phyloP scores from a whole-genome alignment of 2,329 filamentous ascomycete species.

The Talaromyces sp. region DNA sequence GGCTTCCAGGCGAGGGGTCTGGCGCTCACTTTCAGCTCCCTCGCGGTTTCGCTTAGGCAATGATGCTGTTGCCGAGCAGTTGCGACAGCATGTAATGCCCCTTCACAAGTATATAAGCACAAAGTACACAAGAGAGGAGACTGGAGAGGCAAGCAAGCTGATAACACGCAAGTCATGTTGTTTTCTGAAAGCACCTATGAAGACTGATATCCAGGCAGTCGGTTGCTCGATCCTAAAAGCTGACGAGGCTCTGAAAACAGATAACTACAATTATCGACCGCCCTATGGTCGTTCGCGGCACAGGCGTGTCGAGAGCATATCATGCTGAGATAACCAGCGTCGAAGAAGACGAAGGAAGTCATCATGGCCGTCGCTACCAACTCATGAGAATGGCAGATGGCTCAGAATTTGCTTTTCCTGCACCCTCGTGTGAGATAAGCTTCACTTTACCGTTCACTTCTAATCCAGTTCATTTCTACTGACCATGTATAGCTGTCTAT shows the following conservation, averaged over 20 bases:
- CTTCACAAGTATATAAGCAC: not conserved
- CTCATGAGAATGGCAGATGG: slow-evolving; percentile 6
- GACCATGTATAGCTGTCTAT: not conserved
- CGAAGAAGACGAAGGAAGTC: not conserved
- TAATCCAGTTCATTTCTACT: not conserved
- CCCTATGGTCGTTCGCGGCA: not conserved
- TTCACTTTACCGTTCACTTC: not conserved
- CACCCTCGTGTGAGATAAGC: not conserved
- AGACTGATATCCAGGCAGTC: not conserved
- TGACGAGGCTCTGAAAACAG: not conserved
- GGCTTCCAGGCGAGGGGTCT: not conserved
- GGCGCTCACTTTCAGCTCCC: not conserved
- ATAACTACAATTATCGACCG: not conserved
- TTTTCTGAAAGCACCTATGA: not conserved
- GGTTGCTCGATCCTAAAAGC: not conserved
- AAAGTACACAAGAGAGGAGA: not conserved
- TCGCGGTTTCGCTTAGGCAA: not conserved
- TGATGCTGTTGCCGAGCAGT: not conserved
- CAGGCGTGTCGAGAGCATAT: not conserved
- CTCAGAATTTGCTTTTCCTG: not conserved
- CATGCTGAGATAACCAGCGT: not conserved
- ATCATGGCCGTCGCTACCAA: not conserved
- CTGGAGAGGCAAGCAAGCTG: not conserved
- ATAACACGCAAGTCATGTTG: not conserved
- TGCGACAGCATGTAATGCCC: not conserved